Base-by-base conservation (phyloP, 176 grass and related monocot genomes). In the Avena eriantha region DNA sequence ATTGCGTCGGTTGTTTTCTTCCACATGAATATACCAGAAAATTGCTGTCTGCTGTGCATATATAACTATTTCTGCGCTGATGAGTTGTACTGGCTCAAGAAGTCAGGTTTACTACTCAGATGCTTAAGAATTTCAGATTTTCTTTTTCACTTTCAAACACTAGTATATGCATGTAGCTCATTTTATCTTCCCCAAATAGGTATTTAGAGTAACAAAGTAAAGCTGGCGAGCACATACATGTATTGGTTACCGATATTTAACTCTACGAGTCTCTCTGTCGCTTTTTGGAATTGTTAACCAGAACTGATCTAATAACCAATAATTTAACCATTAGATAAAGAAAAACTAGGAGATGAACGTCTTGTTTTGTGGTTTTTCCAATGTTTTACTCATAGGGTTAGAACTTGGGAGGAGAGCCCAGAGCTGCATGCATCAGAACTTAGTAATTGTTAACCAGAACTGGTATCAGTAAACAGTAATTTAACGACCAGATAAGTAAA, bases 391-490 rank as follows among this genome's bases (percentile, higher is more conserved):
- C 67, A 21, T 15, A 51, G 60, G 69, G 39, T 69, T 86, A 46
- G 41, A 86, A 54, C 12, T 45, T 86, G 39, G 65, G 76, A 54
- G 60, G 13, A 8, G 1, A 49, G 17, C 9, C 43, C 68, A 70
- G 68, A 43, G 68, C 18, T 70, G 58, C n/a, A n/a, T 58, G 17
- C 65, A 69, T 35, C 34, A 57, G 55, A 57, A 53, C 50, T 53
- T 3, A 17, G 15, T 53, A 41, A 41, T 61, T 77, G 6, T 79
- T 36, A 63, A 64, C 29, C 10, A 46, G 11, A 82, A 78, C 4
- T 72, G 69, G 33, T 73, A 46, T 36, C 53, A 67, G 67, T 76
- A 49, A 86, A 73, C 8, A 82, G 78, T 78, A 53, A 56, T 76
- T 68, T 10, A 78, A 48, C 29, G 8, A 63, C 19, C 54, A 73